Percentiles rank a stretch among this genome's conserved stretches.
These are phyloP conservation scores for Firmiana major DNA, from an alignment of 345 rosid genomes.

Conservation along the genomic window DNA sequence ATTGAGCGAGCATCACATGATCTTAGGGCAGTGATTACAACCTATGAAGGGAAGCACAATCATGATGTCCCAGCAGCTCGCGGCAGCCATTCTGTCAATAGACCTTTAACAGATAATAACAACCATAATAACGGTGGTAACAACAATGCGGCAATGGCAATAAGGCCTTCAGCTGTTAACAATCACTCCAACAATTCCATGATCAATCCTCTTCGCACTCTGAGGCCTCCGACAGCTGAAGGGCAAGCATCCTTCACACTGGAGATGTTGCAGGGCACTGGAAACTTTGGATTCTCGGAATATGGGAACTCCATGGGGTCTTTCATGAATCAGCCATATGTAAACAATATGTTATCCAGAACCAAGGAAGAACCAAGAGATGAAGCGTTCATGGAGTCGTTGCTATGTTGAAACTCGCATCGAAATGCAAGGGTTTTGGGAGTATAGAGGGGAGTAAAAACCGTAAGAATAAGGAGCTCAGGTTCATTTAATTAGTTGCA, in stretches of 20 bases:
- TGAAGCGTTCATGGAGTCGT: conserved; percentile 46
- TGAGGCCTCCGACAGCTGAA: conserved; percentile 25
- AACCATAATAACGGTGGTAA: conserved; percentile 14
- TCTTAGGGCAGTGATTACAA: conserved; percentile 77
- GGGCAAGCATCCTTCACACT: conserved; percentile 36
- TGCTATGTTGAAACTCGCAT: conserved; percentile 33
- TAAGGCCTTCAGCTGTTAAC: conserved; percentile 29
- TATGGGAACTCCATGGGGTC: conserved; percentile 38
- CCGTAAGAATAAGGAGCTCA: conserved; percentile 15
- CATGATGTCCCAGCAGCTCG: conserved; percentile 85
- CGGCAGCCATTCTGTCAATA: conserved; percentile 35
- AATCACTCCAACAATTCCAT: conserved; percentile 22
- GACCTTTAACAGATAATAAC: conserved; percentile 26
- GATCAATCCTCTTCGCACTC: conserved; percentile 22
- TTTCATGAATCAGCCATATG: conserved; percentile 32
- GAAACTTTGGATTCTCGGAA: conserved; percentile 36
- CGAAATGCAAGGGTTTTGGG: background rate
- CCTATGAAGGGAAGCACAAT: conserved; percentile 91
- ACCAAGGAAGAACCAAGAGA: conserved; percentile 64
- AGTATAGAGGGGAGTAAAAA: background rate
- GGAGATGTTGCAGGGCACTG: conserved; percentile 44
- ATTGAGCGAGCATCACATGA: conserved; percentile 89
- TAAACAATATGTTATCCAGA: conserved; percentile 27
- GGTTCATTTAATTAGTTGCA: conserved; percentile 23
- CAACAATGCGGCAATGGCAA: conserved; percentile 23